Percentiles rank a stretch among this genome's conserved stretches.
These are phyloP conservation scores for Aspergillus nanangensis DNA, from an alignment of 495 filamentous ascomycete genomes.

Conservation along the genomic window DNA sequence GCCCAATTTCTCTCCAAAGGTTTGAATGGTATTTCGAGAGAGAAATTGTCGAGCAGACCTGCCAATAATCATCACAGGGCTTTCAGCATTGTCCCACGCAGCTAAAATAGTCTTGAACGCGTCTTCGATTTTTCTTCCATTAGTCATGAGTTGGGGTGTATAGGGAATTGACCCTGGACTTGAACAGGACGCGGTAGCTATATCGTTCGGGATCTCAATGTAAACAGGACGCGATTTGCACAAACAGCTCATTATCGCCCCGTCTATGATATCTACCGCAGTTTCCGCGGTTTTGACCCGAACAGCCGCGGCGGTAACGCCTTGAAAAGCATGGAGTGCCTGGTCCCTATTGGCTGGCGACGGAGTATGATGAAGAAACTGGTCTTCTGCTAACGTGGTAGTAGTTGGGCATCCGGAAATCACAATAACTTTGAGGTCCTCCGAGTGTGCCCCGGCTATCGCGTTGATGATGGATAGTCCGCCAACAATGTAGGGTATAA, in stretches of 20 bases:
- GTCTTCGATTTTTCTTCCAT: background rate
- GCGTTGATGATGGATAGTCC: conserved; percentile 69
- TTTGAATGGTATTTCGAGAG: conserved; percentile 1
- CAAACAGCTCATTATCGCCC: conserved; percentile 4
- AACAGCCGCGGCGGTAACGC: conserved; percentile 5
- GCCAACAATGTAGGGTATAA: conserved; percentile 74
- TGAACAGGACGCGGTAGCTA: background rate
- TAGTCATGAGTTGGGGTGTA: background rate
- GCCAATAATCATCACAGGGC: conserved; percentile 10
- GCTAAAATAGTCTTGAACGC: conserved; percentile 1
- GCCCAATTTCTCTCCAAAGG: conserved; percentile 8
- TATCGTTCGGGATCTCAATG: conserved; percentile 9
- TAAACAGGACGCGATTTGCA: conserved; percentile 6
- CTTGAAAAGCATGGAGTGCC: conserved; percentile 1
- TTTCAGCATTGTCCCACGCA: conserved; percentile 6
- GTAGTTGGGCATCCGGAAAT: conserved; percentile 56
- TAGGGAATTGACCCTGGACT: background rate
- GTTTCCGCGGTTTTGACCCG: background rate
- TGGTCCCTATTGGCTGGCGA: conserved; percentile 4
- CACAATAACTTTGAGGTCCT: conserved; percentile 70
- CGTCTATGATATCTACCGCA: conserved; percentile 2
- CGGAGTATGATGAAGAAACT: conserved; percentile 5
- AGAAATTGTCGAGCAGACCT: background rate
- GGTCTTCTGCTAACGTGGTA: background rate
- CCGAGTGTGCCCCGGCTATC: conserved; percentile 62